phyloP scores from a whole-genome alignment of 1,284 basidiomycete genomes.

The Xerocomus minutiporus region DNA sequence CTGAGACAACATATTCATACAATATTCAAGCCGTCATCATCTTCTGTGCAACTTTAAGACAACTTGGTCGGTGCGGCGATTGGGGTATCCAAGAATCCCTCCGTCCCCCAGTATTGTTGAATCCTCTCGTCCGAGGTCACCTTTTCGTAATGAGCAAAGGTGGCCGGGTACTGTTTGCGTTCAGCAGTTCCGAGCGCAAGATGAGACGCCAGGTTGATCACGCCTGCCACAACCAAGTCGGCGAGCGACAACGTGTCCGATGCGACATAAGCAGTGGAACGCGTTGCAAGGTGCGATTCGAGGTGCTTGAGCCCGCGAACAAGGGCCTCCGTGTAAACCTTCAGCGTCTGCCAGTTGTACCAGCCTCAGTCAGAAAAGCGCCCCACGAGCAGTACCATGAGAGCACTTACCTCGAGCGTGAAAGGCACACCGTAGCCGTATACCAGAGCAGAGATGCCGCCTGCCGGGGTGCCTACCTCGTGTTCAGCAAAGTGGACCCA shows the following conservation, averaged over 20 bases:
- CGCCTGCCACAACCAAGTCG: constrained; percentile 49
- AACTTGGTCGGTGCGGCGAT: constrained; percentile 7
- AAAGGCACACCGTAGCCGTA: background rate
- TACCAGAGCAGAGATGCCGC: background rate
- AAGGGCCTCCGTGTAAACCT: constrained; percentile 12
- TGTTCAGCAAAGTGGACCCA: constrained; percentile 1
- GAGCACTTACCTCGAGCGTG: background rate
- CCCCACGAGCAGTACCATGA: constrained; percentile 19
- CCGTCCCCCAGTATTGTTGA: constrained; percentile 22
- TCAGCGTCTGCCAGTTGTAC: background rate
- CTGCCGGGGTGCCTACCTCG: background rate
- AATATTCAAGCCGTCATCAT: too few relatives aligned
- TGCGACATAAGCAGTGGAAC: constrained; percentile 42
- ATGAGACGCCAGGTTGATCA: constrained; percentile 27
- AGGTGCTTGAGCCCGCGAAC: constrained; percentile 34
- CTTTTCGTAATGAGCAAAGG: constrained; percentile 47
- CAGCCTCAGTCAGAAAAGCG: background rate
- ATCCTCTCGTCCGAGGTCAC: constrained; percentile 47
- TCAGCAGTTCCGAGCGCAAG: constrained; percentile 38
- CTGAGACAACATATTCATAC: too few relatives aligned
- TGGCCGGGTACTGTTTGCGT: constrained; percentile 43
- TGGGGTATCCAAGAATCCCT: constrained; percentile 12
- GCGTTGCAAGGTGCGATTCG: constrained; percentile 48
- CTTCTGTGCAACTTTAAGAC: background rate
- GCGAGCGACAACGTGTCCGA: constrained; percentile 58